A percentile compares a stretch with the other conserved stretches of the same genome.
Conservation (phyloP, 331 rosid species). For the Spiraea crenata region DNA sequence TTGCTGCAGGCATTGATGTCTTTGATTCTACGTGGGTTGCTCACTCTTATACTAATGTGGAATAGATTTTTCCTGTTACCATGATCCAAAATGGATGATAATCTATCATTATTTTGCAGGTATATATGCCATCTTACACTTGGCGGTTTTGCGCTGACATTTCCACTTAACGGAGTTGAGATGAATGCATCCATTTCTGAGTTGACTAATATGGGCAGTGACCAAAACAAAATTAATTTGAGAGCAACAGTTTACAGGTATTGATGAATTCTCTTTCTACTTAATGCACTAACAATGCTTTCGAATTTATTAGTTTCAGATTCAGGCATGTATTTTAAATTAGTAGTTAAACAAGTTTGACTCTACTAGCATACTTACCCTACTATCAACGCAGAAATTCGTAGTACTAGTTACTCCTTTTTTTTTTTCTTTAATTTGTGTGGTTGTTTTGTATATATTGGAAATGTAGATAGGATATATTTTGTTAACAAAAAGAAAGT, state of each 20-base stretch:
- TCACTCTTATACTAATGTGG: conserved; percentile 20
- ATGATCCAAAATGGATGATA: conserved; percentile 16
- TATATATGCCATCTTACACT: conserved; percentile 70
- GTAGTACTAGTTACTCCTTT: too few species aligned
- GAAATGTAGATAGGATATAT: too few species aligned
- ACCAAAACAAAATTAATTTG: conserved; percentile 71
- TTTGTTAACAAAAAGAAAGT: too few species aligned
- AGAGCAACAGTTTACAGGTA: conserved; percentile 79
- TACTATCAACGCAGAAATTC: too few species aligned
- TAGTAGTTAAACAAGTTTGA: not conserved
- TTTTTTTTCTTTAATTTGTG: too few species aligned
- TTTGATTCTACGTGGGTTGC: conserved; percentile 78
- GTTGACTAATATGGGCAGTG: conserved; percentile 42
- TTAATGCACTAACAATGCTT: not conserved
- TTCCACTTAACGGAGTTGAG: conserved; percentile 51
- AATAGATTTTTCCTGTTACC: conserved; percentile 10
- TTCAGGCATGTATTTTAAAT: not conserved
- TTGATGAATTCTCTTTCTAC: conserved; percentile 9
- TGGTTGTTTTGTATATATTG: too few species aligned
- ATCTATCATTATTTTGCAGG: conserved; percentile 39
- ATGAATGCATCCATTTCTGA: conserved; percentile 30
- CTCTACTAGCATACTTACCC: not conserved
- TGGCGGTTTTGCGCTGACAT: conserved; percentile 82
- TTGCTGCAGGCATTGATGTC: conserved; percentile 82
- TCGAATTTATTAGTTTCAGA: not conserved